Conservation (phyloP, 225 moss, liverwort and hornwort genomes). For the Straminergon stramineum region DNA sequence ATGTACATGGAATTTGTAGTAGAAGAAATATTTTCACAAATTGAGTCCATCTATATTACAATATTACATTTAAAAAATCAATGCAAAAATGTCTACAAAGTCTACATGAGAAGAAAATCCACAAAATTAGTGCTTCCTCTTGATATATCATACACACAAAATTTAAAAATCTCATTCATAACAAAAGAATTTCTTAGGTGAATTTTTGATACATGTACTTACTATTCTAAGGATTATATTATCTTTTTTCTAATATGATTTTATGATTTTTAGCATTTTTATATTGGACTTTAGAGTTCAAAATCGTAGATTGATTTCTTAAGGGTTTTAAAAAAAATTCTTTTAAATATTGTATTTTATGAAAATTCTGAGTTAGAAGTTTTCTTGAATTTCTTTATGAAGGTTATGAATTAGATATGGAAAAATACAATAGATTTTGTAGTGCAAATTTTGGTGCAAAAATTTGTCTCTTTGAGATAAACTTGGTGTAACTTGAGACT, state of each 20-base stretch:
- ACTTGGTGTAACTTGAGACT: neutral
- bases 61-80: neutral
- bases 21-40: neutral
- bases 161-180: neutral
- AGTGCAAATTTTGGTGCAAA: too few relatives aligned
- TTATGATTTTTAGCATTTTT: neutral
- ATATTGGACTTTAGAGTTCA: neutral
- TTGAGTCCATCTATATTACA: neutral
- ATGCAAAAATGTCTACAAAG: neutral
- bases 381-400: neutral
- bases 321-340: too few relatives aligned
- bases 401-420: neutral
- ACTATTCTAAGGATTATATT: neutral
- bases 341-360: neutral
- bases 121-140: neutral
- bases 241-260: neutral
- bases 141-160: neutral
- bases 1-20: neutral
- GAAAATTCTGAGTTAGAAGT: neutral
- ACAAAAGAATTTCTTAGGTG: accelerated
- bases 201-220: neutral
- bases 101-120: neutral
- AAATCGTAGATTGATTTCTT: neutral
- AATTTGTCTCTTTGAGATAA: neutral
- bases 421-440: neutral